Conservation (phyloP, 2,329 filamentous ascomycete species). For the Penicillium expansum region DNA sequence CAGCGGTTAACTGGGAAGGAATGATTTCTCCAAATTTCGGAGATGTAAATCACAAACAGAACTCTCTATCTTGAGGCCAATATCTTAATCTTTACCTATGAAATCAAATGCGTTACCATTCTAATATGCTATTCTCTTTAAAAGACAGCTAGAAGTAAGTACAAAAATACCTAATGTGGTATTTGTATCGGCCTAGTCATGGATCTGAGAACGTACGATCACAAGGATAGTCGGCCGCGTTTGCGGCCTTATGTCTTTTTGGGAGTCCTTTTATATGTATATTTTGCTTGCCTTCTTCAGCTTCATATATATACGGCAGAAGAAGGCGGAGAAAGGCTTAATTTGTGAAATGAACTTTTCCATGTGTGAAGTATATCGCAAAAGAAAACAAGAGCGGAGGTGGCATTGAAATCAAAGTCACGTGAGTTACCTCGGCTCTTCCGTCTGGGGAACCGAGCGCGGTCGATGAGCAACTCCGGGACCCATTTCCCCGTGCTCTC, state of each 20-base stretch:
- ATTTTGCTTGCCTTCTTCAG: too few relatives aligned
- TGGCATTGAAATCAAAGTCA: too few relatives aligned
- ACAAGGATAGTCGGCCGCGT: too few relatives aligned
- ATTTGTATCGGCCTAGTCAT: not conserved
- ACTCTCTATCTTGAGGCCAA: not conserved
- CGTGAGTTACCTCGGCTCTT: constrained; percentile 23
- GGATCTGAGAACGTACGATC: not conserved
- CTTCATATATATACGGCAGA: too few relatives aligned
- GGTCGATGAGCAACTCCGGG: constrained; percentile 7
- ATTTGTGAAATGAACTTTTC: too few relatives aligned
- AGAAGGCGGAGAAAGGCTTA: too few relatives aligned
- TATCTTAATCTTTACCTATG: not conserved
- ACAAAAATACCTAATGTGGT: too few relatives aligned
- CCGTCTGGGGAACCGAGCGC: constrained; percentile 19
- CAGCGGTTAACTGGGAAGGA: not conserved
- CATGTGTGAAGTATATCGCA: too few relatives aligned
- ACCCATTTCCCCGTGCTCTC: constrained; percentile 4
- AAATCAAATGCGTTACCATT: not conserved
- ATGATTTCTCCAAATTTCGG: not conserved
- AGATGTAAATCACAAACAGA: not conserved
- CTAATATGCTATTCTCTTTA: not conserved
- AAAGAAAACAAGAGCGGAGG: too few relatives aligned
- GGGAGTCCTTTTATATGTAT: too few relatives aligned
- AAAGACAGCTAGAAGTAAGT: not conserved
- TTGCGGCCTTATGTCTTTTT: too few relatives aligned